Base-by-base conservation (phyloP, 768 basidiomycete species). In the Cantharellus anzutake region DNA sequence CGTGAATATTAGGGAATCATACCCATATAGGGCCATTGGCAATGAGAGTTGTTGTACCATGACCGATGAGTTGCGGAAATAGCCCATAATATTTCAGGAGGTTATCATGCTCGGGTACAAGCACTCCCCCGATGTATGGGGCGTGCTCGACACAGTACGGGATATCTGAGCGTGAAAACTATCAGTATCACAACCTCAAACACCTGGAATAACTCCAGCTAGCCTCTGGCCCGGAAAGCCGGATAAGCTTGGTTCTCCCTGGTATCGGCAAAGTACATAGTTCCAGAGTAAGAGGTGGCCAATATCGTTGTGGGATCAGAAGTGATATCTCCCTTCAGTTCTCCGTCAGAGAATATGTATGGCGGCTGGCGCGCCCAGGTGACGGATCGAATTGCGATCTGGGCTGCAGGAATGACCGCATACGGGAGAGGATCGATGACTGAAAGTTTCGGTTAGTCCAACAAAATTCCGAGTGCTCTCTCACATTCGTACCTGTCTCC, bases 11-110 rank as follows among this genome's bases (percentile, higher is more conserved):
- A 53, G 29, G 35, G 35, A 39, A 2, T 20, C 80, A 29, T 63
- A 92, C 91, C 89, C 86, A 90, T 60, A 86, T 76, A 5, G 89
- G 83, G 0, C 90, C 91, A 14, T 78, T 74, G 0, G 86, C 83
- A 62, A 88, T 83, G 62, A 86, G 70, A 42, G 90, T 65, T 14
- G 76, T 74, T 68, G 88, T 82, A 0, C 86, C 84, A 50, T 81
- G 72, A 34, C 87, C 84, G 20, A 89, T 73, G 76, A 83, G 81
- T 61, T 75, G 78, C 2, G 87, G 83, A 4, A 82, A 80, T 0
- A 84, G 71, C 3, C 82, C 82, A 66, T 82, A 84, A 2, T 76
- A 78, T 67, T 90, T 91, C 58, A 91, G 76, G 2, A 77, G 78
- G 65, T 86, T 85, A 60, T 93, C 90, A 61, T 84, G 82, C 66